Evolutionary conservation across 768 basidiomycete genomes (phyloP).

Genomic region (Cantharellus cinnabarinus): DNA sequence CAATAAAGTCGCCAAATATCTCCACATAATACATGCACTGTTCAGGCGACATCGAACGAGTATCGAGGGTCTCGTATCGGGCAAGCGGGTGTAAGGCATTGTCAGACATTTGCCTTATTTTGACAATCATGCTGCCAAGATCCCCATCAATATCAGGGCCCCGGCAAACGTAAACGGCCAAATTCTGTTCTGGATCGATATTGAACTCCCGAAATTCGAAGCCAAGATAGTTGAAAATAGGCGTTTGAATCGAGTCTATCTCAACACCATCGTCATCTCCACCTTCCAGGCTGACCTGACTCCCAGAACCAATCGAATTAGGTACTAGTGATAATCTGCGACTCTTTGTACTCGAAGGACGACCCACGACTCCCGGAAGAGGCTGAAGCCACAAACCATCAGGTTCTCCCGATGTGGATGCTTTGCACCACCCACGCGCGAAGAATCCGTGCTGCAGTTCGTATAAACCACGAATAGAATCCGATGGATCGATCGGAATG

Average conservation of each 20-base stretch:
- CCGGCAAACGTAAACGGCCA: neutral
- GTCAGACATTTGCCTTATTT: neutral
- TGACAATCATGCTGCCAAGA: neutral
- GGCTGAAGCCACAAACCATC: neutral
- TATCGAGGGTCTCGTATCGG: neutral
- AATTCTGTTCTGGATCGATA: neutral
- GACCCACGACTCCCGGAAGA: neutral
- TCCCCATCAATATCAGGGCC: neutral
- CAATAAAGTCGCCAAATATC: neutral
- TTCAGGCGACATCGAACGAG: neutral
- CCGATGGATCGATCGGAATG: constrained; percentile 3
- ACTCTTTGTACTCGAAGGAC: neutral
- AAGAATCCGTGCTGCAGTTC: neutral
- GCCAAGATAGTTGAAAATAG: neutral
- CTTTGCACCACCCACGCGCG: neutral
- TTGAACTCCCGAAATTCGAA: neutral
- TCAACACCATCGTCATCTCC: neutral
- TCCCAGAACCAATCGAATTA: neutral
- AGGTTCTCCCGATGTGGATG: neutral
- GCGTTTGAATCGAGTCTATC: neutral
- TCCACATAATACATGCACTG: neutral
- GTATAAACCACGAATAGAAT: neutral
- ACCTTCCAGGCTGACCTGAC: too few species aligned
- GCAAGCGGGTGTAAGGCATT: neutral
- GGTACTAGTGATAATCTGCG: neutral